Percentiles rank a stretch among this genome's conserved stretches.
Evolutionary conservation across 2,329 filamentous ascomycete species (phyloP).

Genomic region (Paraphaeosphaeria sporulosa): DNA sequence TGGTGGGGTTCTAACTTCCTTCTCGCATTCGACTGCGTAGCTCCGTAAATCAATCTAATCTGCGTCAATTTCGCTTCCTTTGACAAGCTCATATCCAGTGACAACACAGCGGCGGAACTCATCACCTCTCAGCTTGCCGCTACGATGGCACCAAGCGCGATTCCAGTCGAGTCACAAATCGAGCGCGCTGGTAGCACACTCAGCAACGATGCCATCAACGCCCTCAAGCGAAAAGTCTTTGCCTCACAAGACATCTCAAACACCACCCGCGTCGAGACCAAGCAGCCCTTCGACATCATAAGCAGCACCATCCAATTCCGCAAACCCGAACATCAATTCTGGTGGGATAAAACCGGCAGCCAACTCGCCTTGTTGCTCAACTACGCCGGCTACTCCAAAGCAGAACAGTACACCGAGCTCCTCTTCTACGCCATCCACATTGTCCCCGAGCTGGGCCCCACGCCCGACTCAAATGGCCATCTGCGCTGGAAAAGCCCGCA

Average conservation of each 20-base stretch:
- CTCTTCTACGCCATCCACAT: slow-evolving; percentile 21
- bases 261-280: neutral
- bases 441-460: slow-evolving; percentile 17
- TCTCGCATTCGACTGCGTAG: neutral
- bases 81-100: too few relatives aligned
- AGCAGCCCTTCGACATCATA: slow-evolving; percentile 12
- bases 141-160: slow-evolving; percentile 1
- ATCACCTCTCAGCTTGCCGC: neutral
- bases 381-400: slow-evolving; percentile 14
- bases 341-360: slow-evolving; percentile 18
- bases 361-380: slow-evolving; percentile 16
- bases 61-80: neutral
- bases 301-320: slow-evolving; percentile 7
- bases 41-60: neutral
- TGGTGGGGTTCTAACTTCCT: neutral
- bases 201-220: neutral
- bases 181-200: neutral
- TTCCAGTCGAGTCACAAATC: neutral
- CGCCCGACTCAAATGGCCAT: slow-evolving; percentile 12
- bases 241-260: neutral
- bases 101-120: too few relatives aligned
- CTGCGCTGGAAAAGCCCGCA: slow-evolving; percentile 21
- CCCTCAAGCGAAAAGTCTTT: neutral
- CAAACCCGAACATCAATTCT: slow-evolving; percentile 17
- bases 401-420: slow-evolving; percentile 20